phyloP scores from a whole-genome alignment of 2,329 filamentous ascomycete genomes.

The Herpotrichia juniperi region DNA sequence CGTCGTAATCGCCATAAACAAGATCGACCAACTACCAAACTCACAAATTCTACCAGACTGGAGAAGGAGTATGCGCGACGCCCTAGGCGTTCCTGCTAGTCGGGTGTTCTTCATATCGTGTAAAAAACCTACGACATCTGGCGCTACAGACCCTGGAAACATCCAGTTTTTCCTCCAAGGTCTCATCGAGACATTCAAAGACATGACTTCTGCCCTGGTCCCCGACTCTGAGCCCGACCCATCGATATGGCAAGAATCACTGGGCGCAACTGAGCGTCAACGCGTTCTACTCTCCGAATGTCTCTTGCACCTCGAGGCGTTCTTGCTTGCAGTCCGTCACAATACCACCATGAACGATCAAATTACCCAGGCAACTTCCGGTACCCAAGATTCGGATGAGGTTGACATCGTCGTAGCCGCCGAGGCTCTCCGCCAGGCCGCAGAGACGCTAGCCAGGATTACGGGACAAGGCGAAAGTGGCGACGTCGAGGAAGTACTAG shows the following conservation, averaged over 20 bases:
- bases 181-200: conserved; percentile 70
- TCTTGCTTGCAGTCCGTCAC: conserved; percentile 64
- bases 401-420: conserved; percentile 89
- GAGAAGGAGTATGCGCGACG: conserved; percentile 26
- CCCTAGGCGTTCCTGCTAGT: conserved; percentile 36
- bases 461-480: conserved; percentile 84
- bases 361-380: conserved; percentile 6
- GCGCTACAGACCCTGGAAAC: conserved; percentile 61
- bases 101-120: conserved; percentile 75
- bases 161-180: conserved; percentile 71
- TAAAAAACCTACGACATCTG: conserved; percentile 57
- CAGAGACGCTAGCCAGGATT: conserved; percentile 68
- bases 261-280: conserved; percentile 91
- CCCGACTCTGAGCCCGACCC: conserved; percentile 59
- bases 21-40: conserved; percentile 60
- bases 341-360: conserved; percentile 3
- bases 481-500: conserved; percentile 93
- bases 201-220: conserved; percentile 66
- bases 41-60: conserved; percentile 14
- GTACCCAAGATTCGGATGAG: conserved; percentile 48
- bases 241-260: conserved; percentile 77
- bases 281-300: conserved; percentile 79
- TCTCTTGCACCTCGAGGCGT: conserved; percentile 72
- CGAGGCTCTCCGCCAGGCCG: conserved; percentile 74
- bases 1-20: conserved; percentile 67